Percentiles rank a stretch among this genome's conserved stretches.
Conservation (phyloP, 202 grass and related monocot genomes). For the Zizania palustris region DNA sequence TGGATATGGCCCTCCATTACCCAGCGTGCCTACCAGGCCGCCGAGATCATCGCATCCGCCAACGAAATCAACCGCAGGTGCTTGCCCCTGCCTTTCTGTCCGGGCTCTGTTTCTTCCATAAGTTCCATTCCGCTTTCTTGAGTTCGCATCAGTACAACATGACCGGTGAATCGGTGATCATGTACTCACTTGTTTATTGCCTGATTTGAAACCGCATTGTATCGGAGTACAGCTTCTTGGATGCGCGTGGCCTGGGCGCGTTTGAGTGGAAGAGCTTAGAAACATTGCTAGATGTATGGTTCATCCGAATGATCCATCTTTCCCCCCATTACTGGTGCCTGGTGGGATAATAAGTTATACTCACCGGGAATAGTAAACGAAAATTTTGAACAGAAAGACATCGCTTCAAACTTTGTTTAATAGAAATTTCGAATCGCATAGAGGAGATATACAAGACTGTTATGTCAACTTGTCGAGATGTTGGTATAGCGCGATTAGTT, state of each 20-base stretch:
- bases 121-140: not conserved
- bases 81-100: not conserved
- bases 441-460: not conserved
- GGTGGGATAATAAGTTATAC: not conserved
- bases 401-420: not conserved
- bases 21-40: slow-evolving; percentile 90
- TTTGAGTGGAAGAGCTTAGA: slow-evolving; percentile 78
- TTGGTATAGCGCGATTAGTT: not conserved
- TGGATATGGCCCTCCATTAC: slow-evolving; percentile 98
- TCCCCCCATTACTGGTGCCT: too few relatives aligned
- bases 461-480: too few relatives aligned
- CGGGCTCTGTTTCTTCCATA: too few relatives aligned
- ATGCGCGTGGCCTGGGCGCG: slow-evolving; percentile 82
- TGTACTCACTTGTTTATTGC: not conserved
- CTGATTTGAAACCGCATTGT: slow-evolving; percentile 67
- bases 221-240: slow-evolving; percentile 95
- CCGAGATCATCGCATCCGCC: slow-evolving; percentile 83
- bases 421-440: not conserved
- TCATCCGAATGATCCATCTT: not conserved
- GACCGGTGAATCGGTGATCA: not conserved
- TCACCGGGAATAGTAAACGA: not conserved
- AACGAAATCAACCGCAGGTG: slow-evolving; percentile 75
- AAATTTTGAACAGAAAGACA: not conserved
- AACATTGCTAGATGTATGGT: slow-evolving; percentile 64
- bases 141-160: not conserved